A percentile compares a stretch with the other conserved stretches of the same genome.
Evolutionary conservation across 352 stramenopile genomes (phyloP).

Genomic region (Phytopythium oedochilum): DNA sequence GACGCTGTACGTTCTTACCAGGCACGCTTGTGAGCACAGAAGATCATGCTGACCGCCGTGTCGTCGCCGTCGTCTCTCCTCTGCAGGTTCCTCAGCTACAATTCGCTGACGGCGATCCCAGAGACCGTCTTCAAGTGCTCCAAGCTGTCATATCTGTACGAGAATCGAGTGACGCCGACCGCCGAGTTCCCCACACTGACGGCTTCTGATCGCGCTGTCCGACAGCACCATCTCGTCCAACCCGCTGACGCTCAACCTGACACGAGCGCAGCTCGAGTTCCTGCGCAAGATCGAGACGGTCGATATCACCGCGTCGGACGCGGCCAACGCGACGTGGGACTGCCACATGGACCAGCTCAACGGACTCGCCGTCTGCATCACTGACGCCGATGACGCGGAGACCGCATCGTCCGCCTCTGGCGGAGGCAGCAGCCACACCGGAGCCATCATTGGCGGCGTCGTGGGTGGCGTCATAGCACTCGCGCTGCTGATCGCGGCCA

Average conservation of each 20-base stretch:
- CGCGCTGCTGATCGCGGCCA: conserved; percentile 10
- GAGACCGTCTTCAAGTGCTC: conserved; percentile 13
- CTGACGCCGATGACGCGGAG: conserved; percentile 10
- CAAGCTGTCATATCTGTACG: conserved; percentile 19
- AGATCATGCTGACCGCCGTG: too few relatives aligned
- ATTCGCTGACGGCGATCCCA: conserved; percentile 23
- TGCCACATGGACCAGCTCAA: conserved; percentile 7
- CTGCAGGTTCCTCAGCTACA: conserved; percentile 14
- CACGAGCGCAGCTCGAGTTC: conserved; percentile 31
- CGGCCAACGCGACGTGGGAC: conserved; percentile 6
- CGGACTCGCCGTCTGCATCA: conserved; percentile 13
- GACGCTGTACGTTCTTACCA: conserved; percentile 28
- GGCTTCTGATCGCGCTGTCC: too few relatives aligned
- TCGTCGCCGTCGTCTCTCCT: too few relatives aligned
- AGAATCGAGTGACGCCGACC: background rate
- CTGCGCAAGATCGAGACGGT: conserved; percentile 31
- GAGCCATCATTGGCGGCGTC: conserved; percentile 35
- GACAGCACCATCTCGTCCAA: conserved; percentile 4
- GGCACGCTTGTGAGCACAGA: too few relatives aligned
- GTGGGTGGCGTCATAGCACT: conserved; percentile 30
- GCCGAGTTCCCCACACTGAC: too few relatives aligned
- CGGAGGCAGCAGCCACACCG: conserved; percentile 16
- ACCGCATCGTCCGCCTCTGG: conserved; percentile 1
- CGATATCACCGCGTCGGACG: conserved; percentile 13
- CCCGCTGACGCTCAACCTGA: conserved; percentile 20